Conservation (phyloP, 1,284 basidiomycete genomes). For the Cryptococcus sp. region DNA sequence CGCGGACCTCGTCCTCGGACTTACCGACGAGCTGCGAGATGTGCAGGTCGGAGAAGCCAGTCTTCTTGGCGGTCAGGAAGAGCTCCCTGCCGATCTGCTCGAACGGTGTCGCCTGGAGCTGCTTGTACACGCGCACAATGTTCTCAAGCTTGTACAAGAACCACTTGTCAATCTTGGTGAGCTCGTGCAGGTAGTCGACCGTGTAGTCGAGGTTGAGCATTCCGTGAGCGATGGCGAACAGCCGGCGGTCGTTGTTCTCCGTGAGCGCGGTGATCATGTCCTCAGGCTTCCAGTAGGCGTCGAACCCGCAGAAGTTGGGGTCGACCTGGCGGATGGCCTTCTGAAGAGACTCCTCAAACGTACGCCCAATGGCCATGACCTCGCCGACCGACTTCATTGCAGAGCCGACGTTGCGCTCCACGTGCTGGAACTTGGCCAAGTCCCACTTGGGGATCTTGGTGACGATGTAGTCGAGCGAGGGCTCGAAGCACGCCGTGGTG, state of each 20-base stretch:
- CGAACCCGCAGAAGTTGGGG: conserved; percentile 68
- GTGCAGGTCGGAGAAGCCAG: conserved; percentile 93
- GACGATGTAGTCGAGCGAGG: conserved; percentile 99
- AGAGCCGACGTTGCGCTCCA: conserved; percentile 92
- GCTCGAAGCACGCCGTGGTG: conserved; percentile 98
- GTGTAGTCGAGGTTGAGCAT: conserved; percentile 82
- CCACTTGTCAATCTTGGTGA: conserved; percentile 99
- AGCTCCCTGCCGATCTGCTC: conserved; percentile 62
- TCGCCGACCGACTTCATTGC: conserved; percentile 99
- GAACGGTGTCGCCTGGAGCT: conserved; percentile 67
- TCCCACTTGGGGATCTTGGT: conserved; percentile 99
- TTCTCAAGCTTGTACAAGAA: conserved; percentile 95
- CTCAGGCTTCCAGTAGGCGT: conserved; percentile 64
- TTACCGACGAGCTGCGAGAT: conserved; percentile 72
- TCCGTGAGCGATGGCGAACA: conserved; percentile 96
- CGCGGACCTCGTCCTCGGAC: conserved; percentile 67
- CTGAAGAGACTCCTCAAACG: conserved; percentile 97
- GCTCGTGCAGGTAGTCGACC: conserved; percentile 82
- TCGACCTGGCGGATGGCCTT: conserved; percentile 98
- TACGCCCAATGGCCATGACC: conserved; percentile 99
- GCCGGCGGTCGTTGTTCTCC: conserved; percentile 70
- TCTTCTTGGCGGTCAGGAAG: conserved; percentile 77
- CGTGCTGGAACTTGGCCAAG: conserved; percentile 94
- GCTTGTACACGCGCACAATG: conserved; percentile 73
- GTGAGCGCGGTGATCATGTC: conserved; percentile 75